Evolutionary conservation across 768 basidiomycete genomes (phyloP).

Genomic region (Xerocomus spinulosus): DNA sequence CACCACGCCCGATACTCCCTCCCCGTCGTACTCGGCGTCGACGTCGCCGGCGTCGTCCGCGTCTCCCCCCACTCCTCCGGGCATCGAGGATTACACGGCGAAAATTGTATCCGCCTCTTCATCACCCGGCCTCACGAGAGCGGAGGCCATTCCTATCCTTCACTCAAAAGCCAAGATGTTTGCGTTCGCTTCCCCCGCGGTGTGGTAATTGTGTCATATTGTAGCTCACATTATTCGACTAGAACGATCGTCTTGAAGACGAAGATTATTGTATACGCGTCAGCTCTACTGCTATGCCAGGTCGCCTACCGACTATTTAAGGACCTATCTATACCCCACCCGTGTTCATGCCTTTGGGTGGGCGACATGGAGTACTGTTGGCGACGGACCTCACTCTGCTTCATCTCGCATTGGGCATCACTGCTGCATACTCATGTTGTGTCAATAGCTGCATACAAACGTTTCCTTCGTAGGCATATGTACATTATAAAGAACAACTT

Average conservation of each 20-base stretch:
- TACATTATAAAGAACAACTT: slow-evolving; percentile 30
- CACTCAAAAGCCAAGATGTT: slow-evolving; percentile 58
- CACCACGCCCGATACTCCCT: slow-evolving; percentile 51
- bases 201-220: slow-evolving; percentile 44
- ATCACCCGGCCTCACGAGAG: slow-evolving; percentile 31
- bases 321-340: slow-evolving; percentile 33
- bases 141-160: slow-evolving; percentile 21
- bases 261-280: slow-evolving; percentile 21
- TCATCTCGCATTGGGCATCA: slow-evolving; percentile 27
- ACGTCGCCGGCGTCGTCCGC: slow-evolving; percentile 59
- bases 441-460: slow-evolving; percentile 34
- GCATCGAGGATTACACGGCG: slow-evolving; percentile 46
- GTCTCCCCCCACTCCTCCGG: slow-evolving; percentile 55
- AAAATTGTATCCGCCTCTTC: slow-evolving; percentile 41
- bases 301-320: slow-evolving; percentile 26
- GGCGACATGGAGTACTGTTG: slow-evolving; percentile 23
- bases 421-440: slow-evolving; percentile 34
- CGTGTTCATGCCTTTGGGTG: slow-evolving; percentile 13
- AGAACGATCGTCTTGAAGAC: slow-evolving; percentile 31
- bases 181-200: slow-evolving; percentile 55
- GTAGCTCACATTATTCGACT: slow-evolving; percentile 21
- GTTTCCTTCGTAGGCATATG: slow-evolving; percentile 30
- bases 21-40: slow-evolving; percentile 45
- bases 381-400: slow-evolving; percentile 21
- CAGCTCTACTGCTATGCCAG: slow-evolving; percentile 4